Conservation (phyloP, 148 eudicot genomes). For the Chenopodium berlandieri region DNA sequence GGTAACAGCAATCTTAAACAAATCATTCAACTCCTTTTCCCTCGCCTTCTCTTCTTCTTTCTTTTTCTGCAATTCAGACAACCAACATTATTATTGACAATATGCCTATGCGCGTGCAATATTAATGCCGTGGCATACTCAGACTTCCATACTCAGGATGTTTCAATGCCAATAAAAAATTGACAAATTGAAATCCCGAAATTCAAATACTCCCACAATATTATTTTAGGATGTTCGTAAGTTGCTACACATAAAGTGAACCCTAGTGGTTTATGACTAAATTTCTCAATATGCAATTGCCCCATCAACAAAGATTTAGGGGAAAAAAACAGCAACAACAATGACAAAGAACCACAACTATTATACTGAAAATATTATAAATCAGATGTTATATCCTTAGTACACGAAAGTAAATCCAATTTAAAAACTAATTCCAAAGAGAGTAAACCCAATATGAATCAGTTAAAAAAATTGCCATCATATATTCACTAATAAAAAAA, state of each 20-base stretch:
- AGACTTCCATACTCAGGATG: background rate
- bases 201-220: too few species aligned
- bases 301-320: too few species aligned
- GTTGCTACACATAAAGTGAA: too few species aligned
- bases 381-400: background rate
- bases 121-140: background rate
- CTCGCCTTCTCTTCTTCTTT: conserved; percentile 83
- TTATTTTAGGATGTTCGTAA: too few species aligned
- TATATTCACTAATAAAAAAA: too few species aligned
- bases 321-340: too few species aligned
- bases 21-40: conserved; percentile 79
- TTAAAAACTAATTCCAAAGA: background rate
- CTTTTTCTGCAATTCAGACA: conserved; percentile 61
- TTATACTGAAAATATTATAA: background rate
- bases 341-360: background rate
- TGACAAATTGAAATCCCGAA: background rate
- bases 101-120: background rate
- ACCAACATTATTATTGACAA: background rate
- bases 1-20: conserved; percentile 81
- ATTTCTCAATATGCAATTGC: background rate
- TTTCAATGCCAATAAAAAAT: background rate
- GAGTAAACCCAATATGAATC: background rate
- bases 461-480: background rate
- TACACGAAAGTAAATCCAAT: background rate
- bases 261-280: background rate